phyloP scores from a whole-genome alignment of 495 filamentous ascomycete species.

The Cryomyces antarcticus region DNA sequence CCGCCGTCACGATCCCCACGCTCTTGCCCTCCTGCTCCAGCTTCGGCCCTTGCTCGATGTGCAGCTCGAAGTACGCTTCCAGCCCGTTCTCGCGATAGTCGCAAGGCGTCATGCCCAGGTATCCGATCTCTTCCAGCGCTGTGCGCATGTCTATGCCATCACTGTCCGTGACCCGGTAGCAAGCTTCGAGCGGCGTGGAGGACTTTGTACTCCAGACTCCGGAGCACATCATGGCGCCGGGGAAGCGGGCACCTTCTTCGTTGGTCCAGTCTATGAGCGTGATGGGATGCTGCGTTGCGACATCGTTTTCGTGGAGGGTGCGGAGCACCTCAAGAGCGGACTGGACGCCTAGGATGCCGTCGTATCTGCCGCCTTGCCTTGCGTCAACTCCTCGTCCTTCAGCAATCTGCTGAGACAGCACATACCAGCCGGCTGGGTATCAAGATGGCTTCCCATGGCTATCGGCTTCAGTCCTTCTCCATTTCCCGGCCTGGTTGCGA shows the following conservation, averaged over 20 bases:
- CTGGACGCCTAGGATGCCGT: conserved; percentile 56
- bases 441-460: conserved; percentile 28
- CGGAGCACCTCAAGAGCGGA: conserved; percentile 53
- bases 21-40: conserved; percentile 39
- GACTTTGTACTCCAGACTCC: conserved; percentile 60
- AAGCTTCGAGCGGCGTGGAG: conserved; percentile 39
- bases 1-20: conserved; percentile 52
- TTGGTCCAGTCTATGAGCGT: conserved; percentile 73
- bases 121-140: conserved; percentile 51
- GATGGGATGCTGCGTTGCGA: conserved; percentile 50
- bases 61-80: conserved; percentile 66
- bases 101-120: conserved; percentile 36
- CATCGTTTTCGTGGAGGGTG: conserved; percentile 42
- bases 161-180: conserved; percentile 31
- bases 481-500: conserved; percentile 42
- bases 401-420: too few relatives aligned
- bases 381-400: neutral
- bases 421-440: conserved; percentile 16
- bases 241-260: conserved; percentile 67
- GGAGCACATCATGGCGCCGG: conserved; percentile 53
- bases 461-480: conserved; percentile 9
- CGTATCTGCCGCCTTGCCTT: conserved; percentile 41
- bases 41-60: conserved; percentile 66
- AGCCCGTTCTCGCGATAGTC: conserved; percentile 43
- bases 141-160: conserved; percentile 39